Evolutionary conservation across 2,329 filamentous ascomycete genomes (phyloP).

Genomic region (Hypoxylon sp.): DNA sequence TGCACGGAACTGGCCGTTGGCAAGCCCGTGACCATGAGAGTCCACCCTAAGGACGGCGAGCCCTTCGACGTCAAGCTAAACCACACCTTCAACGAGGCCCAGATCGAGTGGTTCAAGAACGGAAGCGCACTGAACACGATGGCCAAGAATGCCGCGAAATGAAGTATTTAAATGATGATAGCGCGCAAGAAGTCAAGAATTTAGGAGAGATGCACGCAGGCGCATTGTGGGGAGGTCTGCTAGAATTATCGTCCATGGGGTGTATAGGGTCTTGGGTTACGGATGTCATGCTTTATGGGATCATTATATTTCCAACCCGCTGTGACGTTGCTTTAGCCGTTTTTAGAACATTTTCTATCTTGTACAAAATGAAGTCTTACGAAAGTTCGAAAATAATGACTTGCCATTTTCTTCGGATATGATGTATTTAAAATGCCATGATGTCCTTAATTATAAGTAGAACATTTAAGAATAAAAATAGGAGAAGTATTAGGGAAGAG

Average conservation of each 20-base stretch:
- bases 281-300: conserved; percentile 53
- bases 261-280: conserved; percentile 54
- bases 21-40: conserved; percentile 90
- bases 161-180: conserved; percentile 46
- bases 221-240: conserved; percentile 56
- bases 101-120: conserved; percentile 99
- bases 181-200: conserved; percentile 37
- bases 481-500: too few relatives aligned
- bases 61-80: conserved; percentile 85
- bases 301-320: conserved; percentile 49
- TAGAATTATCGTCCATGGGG: conserved; percentile 51
- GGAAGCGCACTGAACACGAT: conserved; percentile 98
- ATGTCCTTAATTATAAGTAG: not conserved
- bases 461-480: not conserved
- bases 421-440: not conserved
- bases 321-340: conserved; percentile 51
- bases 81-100: conserved; percentile 98
- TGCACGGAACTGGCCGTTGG: conserved; percentile 92
- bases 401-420: not conserved
- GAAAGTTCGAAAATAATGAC: conserved; percentile 40
- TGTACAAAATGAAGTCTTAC: conserved; percentile 58
- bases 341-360: conserved; percentile 51
- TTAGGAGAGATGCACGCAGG: conserved; percentile 47
- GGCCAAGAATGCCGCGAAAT: conserved; percentile 75
- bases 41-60: conserved; percentile 90